Evolutionary conservation across 2,329 filamentous ascomycete genomes (phyloP).

Genomic region (Penicillium sp.): DNA sequence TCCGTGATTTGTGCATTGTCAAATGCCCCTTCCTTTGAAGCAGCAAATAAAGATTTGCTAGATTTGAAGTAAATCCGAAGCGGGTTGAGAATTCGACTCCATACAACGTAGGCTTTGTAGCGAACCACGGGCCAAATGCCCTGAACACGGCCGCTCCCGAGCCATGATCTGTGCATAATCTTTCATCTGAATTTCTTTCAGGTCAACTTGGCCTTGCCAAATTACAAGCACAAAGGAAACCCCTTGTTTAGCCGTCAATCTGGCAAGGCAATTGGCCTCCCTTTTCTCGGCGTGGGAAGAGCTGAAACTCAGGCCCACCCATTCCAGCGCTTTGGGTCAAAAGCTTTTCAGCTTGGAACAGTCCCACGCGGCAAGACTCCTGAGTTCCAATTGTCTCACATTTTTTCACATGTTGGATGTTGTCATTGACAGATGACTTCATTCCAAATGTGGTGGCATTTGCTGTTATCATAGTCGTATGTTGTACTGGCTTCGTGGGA

Average conservation of each 20-base stretch:
- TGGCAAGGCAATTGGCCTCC: not conserved
- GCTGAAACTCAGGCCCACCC: not conserved
- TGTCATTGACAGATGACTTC: not conserved
- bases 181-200: not conserved
- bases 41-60: not conserved
- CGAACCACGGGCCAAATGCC: constrained; percentile 16
- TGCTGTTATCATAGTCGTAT: not conserved
- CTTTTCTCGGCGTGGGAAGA: not conserved
- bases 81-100: too few relatives aligned
- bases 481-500: not conserved
- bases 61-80: too few relatives aligned
- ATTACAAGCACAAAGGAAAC: not conserved
- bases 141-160: constrained; percentile 16
- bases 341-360: not conserved
- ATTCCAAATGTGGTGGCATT: not conserved
- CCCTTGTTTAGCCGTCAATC: not conserved
- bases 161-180: not conserved
- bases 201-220: not conserved
- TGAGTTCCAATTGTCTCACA: not conserved
- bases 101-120: too few relatives aligned
- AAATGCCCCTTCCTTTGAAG: not conserved
- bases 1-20: not conserved
- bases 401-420: not conserved
- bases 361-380: not conserved
- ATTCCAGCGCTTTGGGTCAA: not conserved